Percentiles rank a stretch among this genome's conserved stretches.
Evolutionary conservation across 2,329 filamentous ascomycete species (phyloP).

Genomic region (Ceratocystis destructans): DNA sequence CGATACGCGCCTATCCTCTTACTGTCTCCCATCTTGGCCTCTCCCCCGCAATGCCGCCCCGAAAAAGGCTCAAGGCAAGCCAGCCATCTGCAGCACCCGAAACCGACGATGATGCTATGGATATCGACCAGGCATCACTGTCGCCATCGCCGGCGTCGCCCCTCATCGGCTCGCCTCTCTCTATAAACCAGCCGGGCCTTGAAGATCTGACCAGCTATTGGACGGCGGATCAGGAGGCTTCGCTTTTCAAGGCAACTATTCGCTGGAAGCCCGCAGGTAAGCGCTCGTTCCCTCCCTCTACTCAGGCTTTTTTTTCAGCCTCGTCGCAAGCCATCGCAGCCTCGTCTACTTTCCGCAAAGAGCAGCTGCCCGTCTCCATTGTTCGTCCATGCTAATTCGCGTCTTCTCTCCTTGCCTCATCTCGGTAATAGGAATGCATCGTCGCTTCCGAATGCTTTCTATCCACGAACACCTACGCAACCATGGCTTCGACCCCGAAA

Average conservation of each 20-base stretch:
- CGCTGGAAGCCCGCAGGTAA: slow-evolving; percentile 89
- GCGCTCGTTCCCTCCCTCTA: slow-evolving; percentile 13
- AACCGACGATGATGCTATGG: slow-evolving; percentile 50
- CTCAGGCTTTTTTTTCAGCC: not conserved
- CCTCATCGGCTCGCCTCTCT: slow-evolving; percentile 8
- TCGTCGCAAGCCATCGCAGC: not conserved
- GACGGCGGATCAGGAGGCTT: slow-evolving; percentile 92
- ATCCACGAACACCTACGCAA: slow-evolving; percentile 69
- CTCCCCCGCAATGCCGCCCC: slow-evolving; percentile 45
- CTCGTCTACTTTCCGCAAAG: not conserved
- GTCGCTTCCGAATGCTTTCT: slow-evolving; percentile 82
- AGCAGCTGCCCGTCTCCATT: not conserved
- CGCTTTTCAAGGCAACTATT: slow-evolving; percentile 83
- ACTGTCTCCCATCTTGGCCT: not conserved
- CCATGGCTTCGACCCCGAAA: slow-evolving; percentile 60
- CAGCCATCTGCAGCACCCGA: slow-evolving; percentile 33
- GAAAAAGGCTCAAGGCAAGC: slow-evolving; percentile 49
- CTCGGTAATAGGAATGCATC: slow-evolving; percentile 58
- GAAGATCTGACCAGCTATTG: slow-evolving; percentile 50
- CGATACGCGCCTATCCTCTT: not conserved
- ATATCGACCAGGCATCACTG: slow-evolving; percentile 38
- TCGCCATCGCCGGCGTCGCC: slow-evolving; percentile 10
- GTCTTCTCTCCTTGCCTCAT: not conserved
- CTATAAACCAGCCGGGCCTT: slow-evolving; percentile 13
- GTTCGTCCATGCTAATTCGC: not conserved